A percentile compares a stretch with the other conserved stretches of the same genome.
Evolutionary conservation across 371 early-diverging fungal species (phyloP).

Genomic region (Mortierella sp.): DNA sequence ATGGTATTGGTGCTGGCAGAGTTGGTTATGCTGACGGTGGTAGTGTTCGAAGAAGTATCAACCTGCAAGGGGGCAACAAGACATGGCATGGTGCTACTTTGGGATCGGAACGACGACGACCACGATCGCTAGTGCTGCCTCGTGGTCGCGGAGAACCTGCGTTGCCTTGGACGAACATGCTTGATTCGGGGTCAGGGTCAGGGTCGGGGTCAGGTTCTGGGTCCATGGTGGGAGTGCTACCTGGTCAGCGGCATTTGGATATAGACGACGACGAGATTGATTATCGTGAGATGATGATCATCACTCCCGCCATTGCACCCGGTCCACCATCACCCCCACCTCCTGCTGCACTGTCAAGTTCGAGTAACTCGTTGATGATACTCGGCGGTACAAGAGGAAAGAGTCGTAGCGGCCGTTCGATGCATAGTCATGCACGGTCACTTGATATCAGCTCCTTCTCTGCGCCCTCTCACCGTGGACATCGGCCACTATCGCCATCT

Average conservation of each 20-base stretch:
- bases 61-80: neutral
- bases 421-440: conserved; percentile 28
- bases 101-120: conserved; percentile 7
- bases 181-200: neutral
- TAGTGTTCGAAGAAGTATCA: neutral
- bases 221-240: neutral
- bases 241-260: neutral
- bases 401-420: neutral
- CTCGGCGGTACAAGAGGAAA: neutral
- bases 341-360: neutral
- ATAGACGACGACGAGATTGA: neutral
- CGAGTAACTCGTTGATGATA: neutral
- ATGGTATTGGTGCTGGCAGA: neutral
- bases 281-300: neutral
- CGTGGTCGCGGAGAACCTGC: conserved; percentile 9
- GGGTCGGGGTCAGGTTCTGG: neutral
- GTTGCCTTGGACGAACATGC: neutral
- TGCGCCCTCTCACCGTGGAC: neutral
- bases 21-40: neutral
- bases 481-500: neutral
- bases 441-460: conserved; percentile 16
- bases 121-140: conserved; percentile 18
- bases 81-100: conserved; percentile 1
- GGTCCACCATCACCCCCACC: neutral
- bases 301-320: neutral